A percentile compares a stretch with the other conserved stretches of the same genome.
Conservation (phyloP, 768 basidiomycete species). For the Russula emetica region DNA sequence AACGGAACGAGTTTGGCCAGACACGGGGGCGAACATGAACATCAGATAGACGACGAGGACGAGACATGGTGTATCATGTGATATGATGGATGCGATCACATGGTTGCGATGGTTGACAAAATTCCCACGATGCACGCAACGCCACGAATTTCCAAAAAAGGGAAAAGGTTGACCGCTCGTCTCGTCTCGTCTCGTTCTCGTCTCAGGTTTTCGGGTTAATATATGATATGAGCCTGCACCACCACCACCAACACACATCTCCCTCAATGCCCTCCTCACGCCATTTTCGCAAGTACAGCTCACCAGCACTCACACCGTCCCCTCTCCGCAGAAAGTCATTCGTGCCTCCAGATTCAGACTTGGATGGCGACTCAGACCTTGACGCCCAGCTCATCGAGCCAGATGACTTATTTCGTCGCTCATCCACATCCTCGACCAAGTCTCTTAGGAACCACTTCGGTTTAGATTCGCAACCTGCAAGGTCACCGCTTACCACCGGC, state of each 20-base stretch:
- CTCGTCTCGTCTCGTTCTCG: too few species aligned
- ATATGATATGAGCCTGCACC: slow-evolving; percentile 11
- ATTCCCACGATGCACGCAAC: slow-evolving; percentile 25
- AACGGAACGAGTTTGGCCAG: slow-evolving; percentile 13
- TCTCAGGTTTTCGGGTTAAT: slow-evolving; percentile 2
- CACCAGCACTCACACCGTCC: slow-evolving; percentile 25
- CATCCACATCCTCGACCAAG: slow-evolving; percentile 12
- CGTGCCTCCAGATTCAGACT: slow-evolving; percentile 15
- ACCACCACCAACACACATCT: not conserved
- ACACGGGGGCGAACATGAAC: slow-evolving; percentile 1
- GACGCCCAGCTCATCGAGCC: slow-evolving; percentile 11
- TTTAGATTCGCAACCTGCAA: not conserved
- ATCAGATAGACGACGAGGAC: too few species aligned
- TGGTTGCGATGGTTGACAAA: slow-evolving; percentile 21
- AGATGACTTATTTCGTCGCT: slow-evolving; percentile 23
- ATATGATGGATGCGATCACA: slow-evolving; percentile 24
- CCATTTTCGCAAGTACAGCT: slow-evolving; percentile 10
- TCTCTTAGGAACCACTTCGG: slow-evolving; percentile 1
- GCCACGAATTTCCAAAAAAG: not conserved
- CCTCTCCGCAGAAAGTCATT: slow-evolving; percentile 27
- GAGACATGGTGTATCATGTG: slow-evolving; percentile 10
- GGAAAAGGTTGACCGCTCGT: slow-evolving; percentile 4
- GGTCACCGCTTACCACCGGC: slow-evolving; percentile 4
- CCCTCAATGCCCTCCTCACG: slow-evolving; percentile 20
- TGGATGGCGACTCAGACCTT: slow-evolving; percentile 21